Base-by-base conservation (phyloP, 2,329 filamentous ascomycete genomes). In the Aspergillus sergii region DNA sequence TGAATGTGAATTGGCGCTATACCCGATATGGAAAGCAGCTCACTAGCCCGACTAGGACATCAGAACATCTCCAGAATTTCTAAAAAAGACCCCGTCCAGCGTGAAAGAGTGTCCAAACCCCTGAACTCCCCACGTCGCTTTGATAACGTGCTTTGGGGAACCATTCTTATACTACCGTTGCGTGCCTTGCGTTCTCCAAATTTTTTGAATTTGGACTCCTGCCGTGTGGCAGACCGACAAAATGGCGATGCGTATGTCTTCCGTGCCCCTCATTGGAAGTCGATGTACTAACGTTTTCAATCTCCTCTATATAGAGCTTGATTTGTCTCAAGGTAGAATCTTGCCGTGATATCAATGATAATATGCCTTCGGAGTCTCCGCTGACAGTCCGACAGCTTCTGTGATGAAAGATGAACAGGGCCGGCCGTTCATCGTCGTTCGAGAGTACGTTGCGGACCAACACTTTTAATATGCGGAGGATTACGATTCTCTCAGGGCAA, bases 371-470 rank as follows among this genome's bases (percentile, higher is more conserved):
- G 51, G 71, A 51, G 30, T 34, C 26, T 48, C 53, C 39, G 57
- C 73, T 77, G 58, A 77, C 64, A 50, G 36, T 39, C 50, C 28
- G 62, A 72, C 68, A 88, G 88, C 88, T 74, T 85, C 87, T 80
- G 82, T 99, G 80, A 88, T 97, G 85, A 97, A 97, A 85, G 95
- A 99, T 86, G 95, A 99, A 83, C 90, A 95, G 80, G 95, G 95
- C 66, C 89, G 95, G 77, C 95, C 95, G 45, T 99, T 99, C 81
- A 99, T 99, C 78, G 90, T 99, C 68, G 95, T 99, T 73, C 88
- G 95, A 89, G 95, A 99, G 93, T 96, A 86, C 72, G 91, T 87
- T 68, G 63, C 66, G 65, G 61, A 59, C 28, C 48, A 51, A 58
- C 41, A 62, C 48, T 50, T 46, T 59, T 62, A 59, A 30, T 50